Conservation (phyloP, 1,139 yeast species). For the Kurtzmaniella quercitrusa region DNA sequence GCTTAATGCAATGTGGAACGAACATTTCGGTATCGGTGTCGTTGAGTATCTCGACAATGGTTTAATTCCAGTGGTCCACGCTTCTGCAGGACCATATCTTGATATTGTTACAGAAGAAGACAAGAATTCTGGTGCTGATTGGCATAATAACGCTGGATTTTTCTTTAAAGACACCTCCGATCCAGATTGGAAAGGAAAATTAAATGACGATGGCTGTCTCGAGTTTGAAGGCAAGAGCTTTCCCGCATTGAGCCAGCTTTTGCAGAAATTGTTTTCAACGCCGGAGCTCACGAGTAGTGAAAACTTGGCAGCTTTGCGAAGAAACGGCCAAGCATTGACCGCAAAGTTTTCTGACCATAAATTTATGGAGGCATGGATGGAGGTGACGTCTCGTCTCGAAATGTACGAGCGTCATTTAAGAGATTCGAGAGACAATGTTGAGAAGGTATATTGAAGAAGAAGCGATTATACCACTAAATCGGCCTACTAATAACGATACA, state of each 20-base stretch:
- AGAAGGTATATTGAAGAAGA: constrained; percentile 29
- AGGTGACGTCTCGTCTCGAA: constrained; percentile 35
- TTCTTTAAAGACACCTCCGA: constrained; percentile 58
- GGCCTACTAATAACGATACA: too few species aligned
- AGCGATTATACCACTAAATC: neutral
- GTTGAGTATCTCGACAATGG: constrained; percentile 92
- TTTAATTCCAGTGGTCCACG: constrained; percentile 83
- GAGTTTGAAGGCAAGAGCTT: constrained; percentile 20
- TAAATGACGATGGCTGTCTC: constrained; percentile 12
- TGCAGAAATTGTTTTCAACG: constrained; percentile 40
- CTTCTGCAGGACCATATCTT: constrained; percentile 84
- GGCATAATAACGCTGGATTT: constrained; percentile 59
- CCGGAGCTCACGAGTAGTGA: constrained; percentile 31
- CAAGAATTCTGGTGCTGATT: constrained; percentile 10
- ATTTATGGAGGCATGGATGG: constrained; percentile 60
- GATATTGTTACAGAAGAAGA: constrained; percentile 59
- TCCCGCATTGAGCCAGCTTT: constrained; percentile 37
- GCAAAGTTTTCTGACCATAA: constrained; percentile 65
- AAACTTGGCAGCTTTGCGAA: constrained; percentile 42
- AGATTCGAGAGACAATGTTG: constrained; percentile 31
- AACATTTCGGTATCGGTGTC: constrained; percentile 96
- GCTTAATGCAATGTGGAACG: constrained; percentile 98
- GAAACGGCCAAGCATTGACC: constrained; percentile 50
- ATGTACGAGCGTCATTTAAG: constrained; percentile 38
- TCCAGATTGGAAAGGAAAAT: constrained; percentile 49